Evolutionary conservation across 73 alveolate genomes (phyloP), one percentile per base, ranked within the genome.

Genomic region (Durusdinium trenchii): DNA sequence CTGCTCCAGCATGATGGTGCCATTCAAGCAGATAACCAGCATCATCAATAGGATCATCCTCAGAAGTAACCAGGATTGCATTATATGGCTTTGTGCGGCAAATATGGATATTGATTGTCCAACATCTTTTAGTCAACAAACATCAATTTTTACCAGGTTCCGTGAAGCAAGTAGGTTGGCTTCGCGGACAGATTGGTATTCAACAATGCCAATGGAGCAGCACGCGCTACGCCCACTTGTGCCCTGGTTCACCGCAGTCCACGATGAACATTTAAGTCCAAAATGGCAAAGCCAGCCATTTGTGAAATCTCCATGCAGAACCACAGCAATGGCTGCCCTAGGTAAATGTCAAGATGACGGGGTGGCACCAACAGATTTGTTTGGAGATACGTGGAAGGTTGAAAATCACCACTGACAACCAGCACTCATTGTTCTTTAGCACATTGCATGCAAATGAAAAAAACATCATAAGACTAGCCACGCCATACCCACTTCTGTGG

Each of bases 1-100:
- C 51, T 82, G 93, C 73, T 82, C 93, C 51, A 82, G 50, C 1
- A 82, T 82, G 69, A 82, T 7, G 26, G 93, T 82, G 26, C 75
- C 93, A 50, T 82, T 82, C 47, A 82, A 40, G 36, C 75, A 47
- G 14, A 82, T 36, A 3, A 23, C 73, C 75, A 82, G 16, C 35
- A 35, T 16, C 73, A 82, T 50, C 48, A 82, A 42, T 5, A 82
- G 73, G 6, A 82, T 50, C 23, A 50, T 61, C 93, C 93, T 82
- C 50, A 82, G 93, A 1, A 3, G 50, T 28, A 43, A n/a, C n/a
- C n/a, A n/a, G 28, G 12, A 23, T 57, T 12, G 69, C 32, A 12
- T 57, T 57, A 57, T 57, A 23, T 16, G 12, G 23, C 32, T 57
- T 57, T 57, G 45, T 3, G 12, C 4, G 38, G n/a, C 61, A 3